Conservation (phyloP, 164 flowering plant species). For the Macadamia integrifolia region DNA sequence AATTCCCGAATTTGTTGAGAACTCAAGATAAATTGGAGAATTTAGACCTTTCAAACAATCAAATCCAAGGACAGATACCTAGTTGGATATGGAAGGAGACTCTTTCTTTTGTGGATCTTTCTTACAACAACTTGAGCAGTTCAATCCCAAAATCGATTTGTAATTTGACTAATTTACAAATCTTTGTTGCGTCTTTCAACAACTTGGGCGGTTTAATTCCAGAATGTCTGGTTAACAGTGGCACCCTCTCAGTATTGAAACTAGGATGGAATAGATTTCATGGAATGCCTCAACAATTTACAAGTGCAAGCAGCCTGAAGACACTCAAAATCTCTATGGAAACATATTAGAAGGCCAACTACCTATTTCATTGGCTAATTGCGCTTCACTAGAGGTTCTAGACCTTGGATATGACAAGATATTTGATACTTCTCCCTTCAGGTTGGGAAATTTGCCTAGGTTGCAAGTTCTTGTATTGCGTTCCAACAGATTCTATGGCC, state of each 20-base stretch:
- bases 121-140: slow-evolving; percentile 17
- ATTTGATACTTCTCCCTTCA: slow-evolving; percentile 40
- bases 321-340: slow-evolving; percentile 35
- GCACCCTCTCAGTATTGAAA: slow-evolving; percentile 35
- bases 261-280: slow-evolving; percentile 33
- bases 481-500: slow-evolving; percentile 43
- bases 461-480: slow-evolving; percentile 26
- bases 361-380: slow-evolving; percentile 47
- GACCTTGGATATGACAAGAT: slow-evolving; percentile 51
- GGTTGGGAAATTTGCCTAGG: slow-evolving; percentile 22
- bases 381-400: slow-evolving; percentile 42
- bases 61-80: slow-evolving; percentile 34
- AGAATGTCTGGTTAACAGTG: slow-evolving; percentile 23
- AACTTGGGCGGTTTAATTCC: slow-evolving; percentile 32
- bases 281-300: slow-evolving; percentile 11
- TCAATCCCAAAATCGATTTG: slow-evolving; percentile 43
- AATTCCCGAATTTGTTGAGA: slow-evolving; percentile 28
- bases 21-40: slow-evolving; percentile 16
- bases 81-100: slow-evolving; percentile 31
- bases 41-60: slow-evolving; percentile 46
- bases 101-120: slow-evolving; percentile 32
- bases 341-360: slow-evolving; percentile 44
- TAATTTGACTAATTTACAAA: slow-evolving; percentile 24
- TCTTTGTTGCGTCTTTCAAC: slow-evolving; percentile 50
- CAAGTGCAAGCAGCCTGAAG: slow-evolving; percentile 20